These are phyloP conservation scores for Paecilomyces fulvus DNA, from an alignment of 2,329 filamentous ascomycete genomes.

Conservation along the genomic window DNA sequence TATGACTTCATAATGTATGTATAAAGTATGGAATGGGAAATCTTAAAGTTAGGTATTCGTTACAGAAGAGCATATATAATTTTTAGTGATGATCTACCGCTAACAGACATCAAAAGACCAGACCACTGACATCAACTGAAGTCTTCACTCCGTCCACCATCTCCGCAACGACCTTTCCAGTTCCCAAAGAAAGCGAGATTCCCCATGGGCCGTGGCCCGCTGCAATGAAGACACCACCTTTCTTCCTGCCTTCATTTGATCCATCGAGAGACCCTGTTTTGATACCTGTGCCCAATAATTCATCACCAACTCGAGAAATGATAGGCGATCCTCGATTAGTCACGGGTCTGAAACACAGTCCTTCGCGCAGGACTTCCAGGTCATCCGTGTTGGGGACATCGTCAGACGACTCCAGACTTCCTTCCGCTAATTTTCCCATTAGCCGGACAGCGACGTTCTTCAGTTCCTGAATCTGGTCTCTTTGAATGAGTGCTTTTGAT, in stretches of 20 bases:
- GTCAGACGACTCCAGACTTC: conserved; percentile 7
- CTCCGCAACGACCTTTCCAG: conserved; percentile 62
- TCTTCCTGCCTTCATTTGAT: conserved; percentile 25
- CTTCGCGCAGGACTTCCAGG: conserved; percentile 55
- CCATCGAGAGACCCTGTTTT: conserved; percentile 35
- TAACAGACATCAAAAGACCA: conserved; percentile 31
- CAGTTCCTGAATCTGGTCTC: conserved; percentile 28
- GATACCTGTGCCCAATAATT: conserved; percentile 44
- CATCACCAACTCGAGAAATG: conserved; percentile 49
- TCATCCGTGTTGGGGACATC: conserved; percentile 37
- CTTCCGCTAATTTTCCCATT: conserved; percentile 20
- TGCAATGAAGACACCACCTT: conserved; percentile 59
- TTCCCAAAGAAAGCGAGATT: conserved; percentile 56
- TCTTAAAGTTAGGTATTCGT: too few species aligned
- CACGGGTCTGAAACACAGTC: conserved; percentile 65
- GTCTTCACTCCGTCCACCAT: conserved; percentile 52
- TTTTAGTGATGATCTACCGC: background rate
- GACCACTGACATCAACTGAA: conserved; percentile 51
- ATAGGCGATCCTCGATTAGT: conserved; percentile 57
- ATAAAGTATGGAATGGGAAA: too few species aligned
- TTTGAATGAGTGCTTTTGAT: conserved; percentile 32
- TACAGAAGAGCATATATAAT: too few species aligned
- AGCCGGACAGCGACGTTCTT: conserved; percentile 24
- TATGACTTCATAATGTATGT: too few species aligned
- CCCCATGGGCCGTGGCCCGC: conserved; percentile 73